Conservation (phyloP, 208 protist genomes). For the Borovskyia barvae region DNA sequence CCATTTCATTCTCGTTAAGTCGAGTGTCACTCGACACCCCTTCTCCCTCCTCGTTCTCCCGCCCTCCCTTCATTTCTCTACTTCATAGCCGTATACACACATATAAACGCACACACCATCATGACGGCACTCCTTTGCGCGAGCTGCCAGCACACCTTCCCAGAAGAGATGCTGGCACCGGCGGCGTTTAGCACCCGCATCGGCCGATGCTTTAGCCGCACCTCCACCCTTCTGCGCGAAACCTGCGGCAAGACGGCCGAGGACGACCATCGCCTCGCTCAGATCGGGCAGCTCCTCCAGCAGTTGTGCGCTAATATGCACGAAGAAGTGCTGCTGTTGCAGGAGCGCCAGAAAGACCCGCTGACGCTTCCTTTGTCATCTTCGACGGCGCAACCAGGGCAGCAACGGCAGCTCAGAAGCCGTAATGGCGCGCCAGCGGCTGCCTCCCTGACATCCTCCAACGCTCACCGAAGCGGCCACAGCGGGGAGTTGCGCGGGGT, state of each 20-base stretch:
- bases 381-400: neutral
- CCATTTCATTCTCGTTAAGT: no score
- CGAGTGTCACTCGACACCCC: no score
- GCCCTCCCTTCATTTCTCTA: no score
- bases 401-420: neutral
- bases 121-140: conserved; percentile 73
- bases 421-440: neutral
- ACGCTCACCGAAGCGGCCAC: neutral
- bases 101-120: no score
- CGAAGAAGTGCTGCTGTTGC: conserved; percentile 62
- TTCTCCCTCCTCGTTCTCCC: no score
- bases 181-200: conserved; percentile 76
- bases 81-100: neutral
- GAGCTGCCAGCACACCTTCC: conserved; percentile 78
- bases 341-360: conserved; percentile 13
- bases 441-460: neutral
- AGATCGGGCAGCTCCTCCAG: conserved; percentile 46
- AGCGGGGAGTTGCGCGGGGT: conserved; percentile 2
- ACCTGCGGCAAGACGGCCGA: conserved; percentile 37
- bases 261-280: conserved; percentile 45
- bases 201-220: conserved; percentile 41
- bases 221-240: conserved; percentile 37
- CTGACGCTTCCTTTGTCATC: neutral
- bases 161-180: conserved; percentile 38
- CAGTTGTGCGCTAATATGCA: conserved; percentile 68